A percentile compares a stretch with the other conserved stretches of the same genome.
Conservation (phyloP, 495 filamentous ascomycete species). For the Daldinia caldariorum region DNA sequence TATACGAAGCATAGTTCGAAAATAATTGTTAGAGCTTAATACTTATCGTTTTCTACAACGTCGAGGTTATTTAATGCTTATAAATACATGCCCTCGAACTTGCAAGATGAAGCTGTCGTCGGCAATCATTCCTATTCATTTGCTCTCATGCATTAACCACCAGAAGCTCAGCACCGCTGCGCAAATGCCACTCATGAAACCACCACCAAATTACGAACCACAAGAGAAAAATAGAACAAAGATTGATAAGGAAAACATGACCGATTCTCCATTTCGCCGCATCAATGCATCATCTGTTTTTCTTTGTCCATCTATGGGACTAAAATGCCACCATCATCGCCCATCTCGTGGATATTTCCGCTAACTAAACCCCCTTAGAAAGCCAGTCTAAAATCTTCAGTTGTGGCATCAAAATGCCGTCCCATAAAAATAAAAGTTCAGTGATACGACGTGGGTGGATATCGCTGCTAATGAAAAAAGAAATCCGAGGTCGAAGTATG, state of each 20-base stretch:
- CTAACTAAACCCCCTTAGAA: constrained; percentile 22
- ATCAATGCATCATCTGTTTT: constrained; percentile 35
- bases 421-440: neutral
- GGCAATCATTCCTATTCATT: constrained; percentile 34
- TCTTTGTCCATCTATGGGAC: neutral
- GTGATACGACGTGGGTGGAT: neutral
- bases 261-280: constrained; percentile 32
- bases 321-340: constrained; percentile 3
- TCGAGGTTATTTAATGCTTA: constrained; percentile 22
- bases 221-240: constrained; percentile 4
- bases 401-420: neutral
- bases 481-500: constrained; percentile 10
- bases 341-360: constrained; percentile 9
- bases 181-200: constrained; percentile 20
- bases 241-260: neutral
- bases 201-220: constrained; percentile 6
- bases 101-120: constrained; percentile 17
- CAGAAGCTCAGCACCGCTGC: constrained; percentile 12
- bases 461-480: constrained; percentile 10
- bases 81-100: constrained; percentile 18
- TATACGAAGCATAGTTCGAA: neutral
- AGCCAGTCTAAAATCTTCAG: neutral
- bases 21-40: neutral
- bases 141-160: constrained; percentile 29
- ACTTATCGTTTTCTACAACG: constrained; percentile 19